A percentile compares a stretch with the other conserved stretches of the same genome.
These are phyloP conservation scores for Talaromyces wortmannii DNA, from an alignment of 495 filamentous ascomycete genomes.

Conservation along the genomic window DNA sequence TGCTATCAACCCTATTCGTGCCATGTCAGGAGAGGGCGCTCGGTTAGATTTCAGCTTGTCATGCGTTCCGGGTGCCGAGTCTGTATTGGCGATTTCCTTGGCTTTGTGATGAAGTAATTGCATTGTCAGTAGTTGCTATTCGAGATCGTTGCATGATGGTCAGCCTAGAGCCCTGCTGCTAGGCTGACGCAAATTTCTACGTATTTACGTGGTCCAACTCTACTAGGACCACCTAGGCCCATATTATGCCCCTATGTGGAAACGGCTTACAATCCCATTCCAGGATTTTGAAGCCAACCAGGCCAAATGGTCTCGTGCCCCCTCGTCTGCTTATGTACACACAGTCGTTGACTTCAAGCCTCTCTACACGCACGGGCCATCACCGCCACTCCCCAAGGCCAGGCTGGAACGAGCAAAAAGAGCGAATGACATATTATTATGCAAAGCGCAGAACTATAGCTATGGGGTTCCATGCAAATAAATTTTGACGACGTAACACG, in stretches of 20 bases:
- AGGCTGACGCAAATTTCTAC: background rate
- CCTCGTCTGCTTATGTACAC: background rate
- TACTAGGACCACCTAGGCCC: background rate
- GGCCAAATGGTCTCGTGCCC: background rate
- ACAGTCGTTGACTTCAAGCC: background rate
- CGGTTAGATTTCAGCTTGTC: background rate
- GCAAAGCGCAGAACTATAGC: too few species aligned
- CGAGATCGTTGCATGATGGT: background rate
- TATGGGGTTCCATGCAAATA: too few species aligned
- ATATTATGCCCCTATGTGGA: background rate
- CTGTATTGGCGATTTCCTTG: too few species aligned
- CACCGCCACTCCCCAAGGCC: background rate
- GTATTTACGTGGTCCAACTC: background rate
- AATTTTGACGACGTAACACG: too few species aligned
- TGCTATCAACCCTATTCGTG: background rate
- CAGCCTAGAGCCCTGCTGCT: background rate
- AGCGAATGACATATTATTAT: too few species aligned
- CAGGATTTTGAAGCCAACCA: background rate
- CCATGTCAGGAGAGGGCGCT: background rate
- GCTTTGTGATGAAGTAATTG: too few species aligned
- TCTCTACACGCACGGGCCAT: background rate
- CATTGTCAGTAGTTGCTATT: background rate
- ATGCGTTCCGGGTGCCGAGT: background rate
- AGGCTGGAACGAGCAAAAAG: too few species aligned
- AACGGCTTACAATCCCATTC: background rate